phyloP scores from a whole-genome alignment of 768 basidiomycete species.

The Mycena galericulata region DNA sequence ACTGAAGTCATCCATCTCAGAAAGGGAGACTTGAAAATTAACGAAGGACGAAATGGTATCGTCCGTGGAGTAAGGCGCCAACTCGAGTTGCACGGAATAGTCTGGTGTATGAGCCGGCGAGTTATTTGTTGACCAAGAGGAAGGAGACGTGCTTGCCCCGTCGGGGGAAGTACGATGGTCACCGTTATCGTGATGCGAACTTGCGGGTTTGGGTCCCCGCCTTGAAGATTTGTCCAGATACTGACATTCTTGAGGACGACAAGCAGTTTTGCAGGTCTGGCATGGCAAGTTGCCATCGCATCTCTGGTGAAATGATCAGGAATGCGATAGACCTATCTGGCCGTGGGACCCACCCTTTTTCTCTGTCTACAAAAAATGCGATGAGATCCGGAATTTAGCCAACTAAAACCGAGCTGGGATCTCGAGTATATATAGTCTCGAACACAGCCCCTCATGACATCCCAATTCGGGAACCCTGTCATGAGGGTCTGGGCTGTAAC shows the following conservation, averaged over 20 bases:
- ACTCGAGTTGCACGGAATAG: background rate
- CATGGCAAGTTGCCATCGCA: slow-evolving; percentile 27
- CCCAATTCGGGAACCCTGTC: no score
- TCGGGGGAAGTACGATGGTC: background rate
- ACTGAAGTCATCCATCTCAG: background rate
- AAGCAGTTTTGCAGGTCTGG: slow-evolving; percentile 10
- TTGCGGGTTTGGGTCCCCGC: background rate
- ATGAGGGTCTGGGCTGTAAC: no score
- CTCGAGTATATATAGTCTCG: no score
- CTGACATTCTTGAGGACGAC: slow-evolving; percentile 14
- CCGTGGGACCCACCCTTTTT: slow-evolving; percentile 19
- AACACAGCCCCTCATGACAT: no score
- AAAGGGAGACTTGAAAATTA: background rate
- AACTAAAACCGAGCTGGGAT: no score
- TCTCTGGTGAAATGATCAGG: slow-evolving; percentile 2
- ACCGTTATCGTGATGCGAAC: background rate
- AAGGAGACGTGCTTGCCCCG: slow-evolving; percentile 4
- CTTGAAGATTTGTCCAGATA: slow-evolving; percentile 8
- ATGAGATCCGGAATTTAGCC: no score
- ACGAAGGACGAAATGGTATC: background rate
- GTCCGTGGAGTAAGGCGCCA: background rate
- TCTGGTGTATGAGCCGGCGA: background rate
- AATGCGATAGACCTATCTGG: background rate
- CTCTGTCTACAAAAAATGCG: slow-evolving; percentile 23
- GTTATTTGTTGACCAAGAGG: background rate